Conservation (phyloP, 208 protist genomes). For the Phytomonas sp. region DNA sequence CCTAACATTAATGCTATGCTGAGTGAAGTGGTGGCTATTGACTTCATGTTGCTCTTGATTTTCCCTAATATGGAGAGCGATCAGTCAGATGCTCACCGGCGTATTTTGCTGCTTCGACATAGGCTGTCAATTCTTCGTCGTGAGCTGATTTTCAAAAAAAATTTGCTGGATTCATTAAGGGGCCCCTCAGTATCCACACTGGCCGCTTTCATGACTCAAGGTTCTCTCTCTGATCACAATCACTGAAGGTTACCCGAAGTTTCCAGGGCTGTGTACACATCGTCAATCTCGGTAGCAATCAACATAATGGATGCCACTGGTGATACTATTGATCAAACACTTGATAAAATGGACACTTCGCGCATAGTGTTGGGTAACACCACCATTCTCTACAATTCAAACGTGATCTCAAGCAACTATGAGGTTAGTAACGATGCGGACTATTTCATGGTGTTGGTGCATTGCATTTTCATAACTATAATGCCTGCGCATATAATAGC, state of each 20-base stretch:
- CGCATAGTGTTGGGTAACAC: conserved; percentile 43
- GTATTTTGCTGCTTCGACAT: conserved; percentile 46
- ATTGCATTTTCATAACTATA: conserved; percentile 33
- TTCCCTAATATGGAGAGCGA: conserved; percentile 37
- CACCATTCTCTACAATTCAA: conserved; percentile 60
- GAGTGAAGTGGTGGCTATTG: conserved; percentile 53
- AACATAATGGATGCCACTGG: background rate
- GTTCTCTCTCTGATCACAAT: background rate
- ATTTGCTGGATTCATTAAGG: conserved; percentile 31
- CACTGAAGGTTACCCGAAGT: background rate
- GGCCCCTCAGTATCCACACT: conserved; percentile 24
- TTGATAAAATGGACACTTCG: conserved; percentile 33
- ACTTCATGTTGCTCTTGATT: conserved; percentile 52
- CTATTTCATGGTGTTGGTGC: conserved; percentile 36
- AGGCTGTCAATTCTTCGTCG: conserved; percentile 34
- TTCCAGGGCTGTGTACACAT: background rate
- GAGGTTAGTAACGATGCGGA: conserved; percentile 33
- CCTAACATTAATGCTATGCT: conserved; percentile 37
- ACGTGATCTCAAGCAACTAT: conserved; percentile 30
- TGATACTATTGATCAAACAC: conserved; percentile 10
- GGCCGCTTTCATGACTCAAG: conserved; percentile 21
- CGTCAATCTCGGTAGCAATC: background rate
- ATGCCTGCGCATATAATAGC: conserved; percentile 46
- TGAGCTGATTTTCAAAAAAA: conserved; percentile 40
- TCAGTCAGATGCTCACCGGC: conserved; percentile 53